A percentile compares a stretch with the other conserved stretches of the same genome.
Evolutionary conservation across 1,139 yeast genomes (phyloP).

Genomic region (Maudiozyma humilis): DNA sequence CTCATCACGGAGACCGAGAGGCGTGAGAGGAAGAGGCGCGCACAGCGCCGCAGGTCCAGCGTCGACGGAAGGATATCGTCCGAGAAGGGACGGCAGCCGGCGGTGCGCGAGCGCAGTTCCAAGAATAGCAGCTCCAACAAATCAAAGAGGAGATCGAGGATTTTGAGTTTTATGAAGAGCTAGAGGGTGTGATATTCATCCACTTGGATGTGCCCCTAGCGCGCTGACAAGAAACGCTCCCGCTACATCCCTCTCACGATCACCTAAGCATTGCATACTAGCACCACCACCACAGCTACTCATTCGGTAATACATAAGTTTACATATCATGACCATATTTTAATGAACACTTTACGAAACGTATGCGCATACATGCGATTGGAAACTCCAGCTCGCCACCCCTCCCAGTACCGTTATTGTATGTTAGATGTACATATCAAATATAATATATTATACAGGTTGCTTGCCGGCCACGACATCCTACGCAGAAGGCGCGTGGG

Average conservation of each 20-base stretch:
- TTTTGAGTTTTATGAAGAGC: conserved; percentile 15
- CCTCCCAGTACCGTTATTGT: background rate
- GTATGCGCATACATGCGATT: too few species aligned
- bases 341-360: too few species aligned
- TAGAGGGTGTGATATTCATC: background rate
- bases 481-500: conserved; percentile 31
- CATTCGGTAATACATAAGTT: background rate
- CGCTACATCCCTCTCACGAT: background rate
- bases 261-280: background rate
- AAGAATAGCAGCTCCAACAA: conserved; percentile 1
- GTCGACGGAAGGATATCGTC: background rate
- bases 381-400: background rate
- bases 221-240: background rate
- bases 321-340: background rate
- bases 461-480: background rate
- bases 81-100: background rate
- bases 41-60: background rate
- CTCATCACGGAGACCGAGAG: conserved; percentile 9
- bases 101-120: background rate
- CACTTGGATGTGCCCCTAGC: background rate
- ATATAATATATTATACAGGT: background rate
- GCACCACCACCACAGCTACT: background rate
- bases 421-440: background rate
- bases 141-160: conserved; percentile 13
- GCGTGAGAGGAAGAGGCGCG: background rate